These are phyloP conservation scores for Cercospora sp. DNA, from an alignment of 2,329 filamentous ascomycete genomes.

Conservation along the genomic window DNA sequence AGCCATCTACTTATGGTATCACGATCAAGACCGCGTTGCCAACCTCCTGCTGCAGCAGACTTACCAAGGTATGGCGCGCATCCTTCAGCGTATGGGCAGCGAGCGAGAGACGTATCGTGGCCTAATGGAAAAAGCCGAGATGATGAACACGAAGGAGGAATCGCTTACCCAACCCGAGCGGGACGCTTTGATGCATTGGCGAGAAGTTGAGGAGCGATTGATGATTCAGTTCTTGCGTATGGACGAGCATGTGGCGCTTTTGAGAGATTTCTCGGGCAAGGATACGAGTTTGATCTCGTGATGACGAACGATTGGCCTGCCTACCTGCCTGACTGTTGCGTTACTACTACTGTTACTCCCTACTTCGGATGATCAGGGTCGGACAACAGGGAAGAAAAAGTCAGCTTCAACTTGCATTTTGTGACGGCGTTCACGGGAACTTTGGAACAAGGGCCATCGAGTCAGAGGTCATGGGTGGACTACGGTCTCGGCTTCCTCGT, in stretches of 20 bases:
- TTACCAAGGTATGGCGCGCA: slow-evolving; percentile 87
- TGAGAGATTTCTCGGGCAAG: slow-evolving; percentile 62
- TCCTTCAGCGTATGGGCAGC: slow-evolving; percentile 74
- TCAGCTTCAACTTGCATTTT: not conserved
- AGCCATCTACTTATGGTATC: slow-evolving; percentile 90
- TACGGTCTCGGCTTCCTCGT: not conserved
- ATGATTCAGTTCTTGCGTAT: slow-evolving; percentile 75
- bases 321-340: not conserved
- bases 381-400: slow-evolving; percentile 3
- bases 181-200: slow-evolving; percentile 64
- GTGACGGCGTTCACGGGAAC: not conserved
- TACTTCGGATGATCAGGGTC: not conserved
- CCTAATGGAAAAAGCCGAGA: slow-evolving; percentile 77
- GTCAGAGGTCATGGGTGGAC: not conserved
- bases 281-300: slow-evolving; percentile 31
- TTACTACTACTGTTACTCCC: not conserved
- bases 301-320: slow-evolving; percentile 2
- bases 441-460: not conserved
- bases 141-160: slow-evolving; percentile 80
- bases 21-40: slow-evolving; percentile 72
- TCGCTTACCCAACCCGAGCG: slow-evolving; percentile 75
- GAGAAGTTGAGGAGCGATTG: slow-evolving; percentile 66
- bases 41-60: slow-evolving; percentile 73
- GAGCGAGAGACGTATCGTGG: slow-evolving; percentile 71
- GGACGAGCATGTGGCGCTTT: slow-evolving; percentile 70